These are phyloP conservation scores for Trichodelitschia bisporula DNA, from an alignment of 495 filamentous ascomycete species.

Conservation along the genomic window DNA sequence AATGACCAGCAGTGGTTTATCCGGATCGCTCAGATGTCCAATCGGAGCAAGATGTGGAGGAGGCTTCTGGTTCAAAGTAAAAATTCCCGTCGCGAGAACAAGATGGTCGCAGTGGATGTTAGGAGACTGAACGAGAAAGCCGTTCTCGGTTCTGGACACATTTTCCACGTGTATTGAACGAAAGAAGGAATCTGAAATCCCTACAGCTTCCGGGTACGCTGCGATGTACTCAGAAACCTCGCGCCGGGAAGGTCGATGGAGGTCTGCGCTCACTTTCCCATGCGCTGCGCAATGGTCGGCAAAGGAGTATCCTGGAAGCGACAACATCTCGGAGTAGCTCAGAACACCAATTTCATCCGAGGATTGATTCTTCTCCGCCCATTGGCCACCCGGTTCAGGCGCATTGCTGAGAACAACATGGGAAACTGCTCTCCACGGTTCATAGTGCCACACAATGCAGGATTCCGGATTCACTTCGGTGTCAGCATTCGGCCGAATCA, in stretches of 20 bases:
- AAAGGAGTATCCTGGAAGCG: conserved; percentile 37
- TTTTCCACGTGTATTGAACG: conserved; percentile 17
- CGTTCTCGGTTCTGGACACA: conserved; percentile 20
- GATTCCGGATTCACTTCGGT: conserved; percentile 24
- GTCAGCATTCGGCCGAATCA: conserved; percentile 38
- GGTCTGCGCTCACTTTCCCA: conserved; percentile 21
- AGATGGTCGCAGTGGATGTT: conserved; percentile 31
- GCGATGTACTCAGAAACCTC: conserved; percentile 34
- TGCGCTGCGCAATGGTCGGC: conserved; percentile 25
- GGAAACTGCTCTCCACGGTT: conserved; percentile 25
- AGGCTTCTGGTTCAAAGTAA: conserved; percentile 29
- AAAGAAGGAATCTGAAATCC: conserved; percentile 26
- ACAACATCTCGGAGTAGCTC: conserved; percentile 43
- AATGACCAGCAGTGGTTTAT: conserved; percentile 23
- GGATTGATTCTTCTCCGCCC: conserved; percentile 28
- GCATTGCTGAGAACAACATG: conserved; percentile 35
- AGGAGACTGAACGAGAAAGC: conserved; percentile 29
- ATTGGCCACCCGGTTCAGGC: conserved; percentile 31
- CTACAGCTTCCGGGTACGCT: conserved; percentile 27
- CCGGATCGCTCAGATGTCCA: conserved; percentile 8
- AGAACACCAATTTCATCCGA: conserved; percentile 19
- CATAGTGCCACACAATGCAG: conserved; percentile 30
- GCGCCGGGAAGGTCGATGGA: conserved; percentile 27
- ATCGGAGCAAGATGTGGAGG: conserved; percentile 19
- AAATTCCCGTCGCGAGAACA: conserved; percentile 39